phyloP scores from a whole-genome alignment of 345 rosid species.

The Salix koriyanagi region DNA sequence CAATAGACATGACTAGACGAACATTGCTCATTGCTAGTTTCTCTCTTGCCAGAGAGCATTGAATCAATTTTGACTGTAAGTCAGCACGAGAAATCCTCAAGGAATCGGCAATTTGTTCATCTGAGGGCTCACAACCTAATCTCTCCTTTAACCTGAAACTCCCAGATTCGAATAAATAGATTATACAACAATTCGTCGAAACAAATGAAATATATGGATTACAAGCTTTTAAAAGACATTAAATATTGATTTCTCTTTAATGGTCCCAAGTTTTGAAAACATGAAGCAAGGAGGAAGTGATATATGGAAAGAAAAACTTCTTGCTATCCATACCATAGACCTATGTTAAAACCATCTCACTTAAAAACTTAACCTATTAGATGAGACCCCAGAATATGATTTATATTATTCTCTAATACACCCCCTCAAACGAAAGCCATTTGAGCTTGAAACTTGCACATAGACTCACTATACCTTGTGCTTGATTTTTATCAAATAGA shows the following conservation, averaged over 20 bases:
- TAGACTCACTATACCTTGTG: too few species aligned
- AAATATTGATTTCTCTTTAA: not conserved
- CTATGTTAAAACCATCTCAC: not conserved
- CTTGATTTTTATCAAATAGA: too few species aligned
- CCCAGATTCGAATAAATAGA: not conserved
- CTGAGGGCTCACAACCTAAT: constrained; percentile 84
- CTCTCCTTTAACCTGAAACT: constrained; percentile 66
- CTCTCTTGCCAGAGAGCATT: constrained; percentile 79
- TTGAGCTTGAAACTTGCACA: too few species aligned
- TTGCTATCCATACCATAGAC: not conserved
- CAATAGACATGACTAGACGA: constrained; percentile 91
- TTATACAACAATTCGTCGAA: not conserved
- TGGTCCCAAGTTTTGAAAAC: not conserved
- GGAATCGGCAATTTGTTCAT: constrained; percentile 75
- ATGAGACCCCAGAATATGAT: too few species aligned
- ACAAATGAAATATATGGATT: not conserved
- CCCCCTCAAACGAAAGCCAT: too few species aligned
- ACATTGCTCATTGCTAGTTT: constrained; percentile 96
- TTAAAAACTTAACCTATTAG: too few species aligned
- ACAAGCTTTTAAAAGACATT: not conserved
- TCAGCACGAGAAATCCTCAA: constrained; percentile 69
- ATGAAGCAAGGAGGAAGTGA: not conserved
- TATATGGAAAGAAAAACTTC: not conserved
- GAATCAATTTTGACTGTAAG: constrained; percentile 61
- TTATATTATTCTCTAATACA: too few species aligned